phyloP scores from a whole-genome alignment of 192 early-diverging fungal species.

The Backusella parvicylindrica region DNA sequence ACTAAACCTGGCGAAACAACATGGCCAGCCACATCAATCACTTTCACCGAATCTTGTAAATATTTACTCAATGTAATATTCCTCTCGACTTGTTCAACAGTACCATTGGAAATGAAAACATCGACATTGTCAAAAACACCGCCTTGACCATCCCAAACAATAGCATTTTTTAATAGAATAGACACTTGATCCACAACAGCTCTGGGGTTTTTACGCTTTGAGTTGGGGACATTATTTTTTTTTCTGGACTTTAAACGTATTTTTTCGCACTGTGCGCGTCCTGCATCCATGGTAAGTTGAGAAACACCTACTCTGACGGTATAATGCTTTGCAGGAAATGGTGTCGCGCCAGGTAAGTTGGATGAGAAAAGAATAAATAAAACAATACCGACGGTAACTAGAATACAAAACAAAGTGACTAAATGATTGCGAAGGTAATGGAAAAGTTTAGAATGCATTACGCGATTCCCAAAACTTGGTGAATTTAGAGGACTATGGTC shows the following conservation, averaged over 20 bases:
- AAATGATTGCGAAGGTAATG: background rate
- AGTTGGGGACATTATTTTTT: background rate
- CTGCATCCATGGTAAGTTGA: background rate
- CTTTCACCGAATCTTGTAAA: conserved; percentile 7
- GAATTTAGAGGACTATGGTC: background rate
- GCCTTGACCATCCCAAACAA: conserved; percentile 36
- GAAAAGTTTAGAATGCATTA: background rate
- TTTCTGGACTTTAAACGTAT: background rate
- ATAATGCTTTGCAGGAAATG: background rate
- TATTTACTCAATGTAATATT: conserved; percentile 6
- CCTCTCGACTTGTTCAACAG: conserved; percentile 31
- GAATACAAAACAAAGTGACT: background rate
- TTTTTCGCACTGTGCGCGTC: background rate
- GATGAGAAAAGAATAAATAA: background rate
- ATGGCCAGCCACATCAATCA: conserved; percentile 50
- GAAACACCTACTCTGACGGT: background rate
- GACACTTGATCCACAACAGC: background rate
- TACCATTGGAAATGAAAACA: conserved; percentile 38
- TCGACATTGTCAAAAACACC: conserved; percentile 29
- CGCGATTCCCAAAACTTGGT: background rate
- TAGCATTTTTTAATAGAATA: conserved; percentile 28
- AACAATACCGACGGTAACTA: background rate
- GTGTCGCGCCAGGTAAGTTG: background rate
- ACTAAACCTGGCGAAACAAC: conserved; percentile 58
- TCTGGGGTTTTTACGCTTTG: conserved; percentile 12